Percentiles rank a stretch among this genome's conserved stretches.
phyloP scores from a whole-genome alignment of 768 basidiomycete genomes.

The Lactarius quietus region DNA sequence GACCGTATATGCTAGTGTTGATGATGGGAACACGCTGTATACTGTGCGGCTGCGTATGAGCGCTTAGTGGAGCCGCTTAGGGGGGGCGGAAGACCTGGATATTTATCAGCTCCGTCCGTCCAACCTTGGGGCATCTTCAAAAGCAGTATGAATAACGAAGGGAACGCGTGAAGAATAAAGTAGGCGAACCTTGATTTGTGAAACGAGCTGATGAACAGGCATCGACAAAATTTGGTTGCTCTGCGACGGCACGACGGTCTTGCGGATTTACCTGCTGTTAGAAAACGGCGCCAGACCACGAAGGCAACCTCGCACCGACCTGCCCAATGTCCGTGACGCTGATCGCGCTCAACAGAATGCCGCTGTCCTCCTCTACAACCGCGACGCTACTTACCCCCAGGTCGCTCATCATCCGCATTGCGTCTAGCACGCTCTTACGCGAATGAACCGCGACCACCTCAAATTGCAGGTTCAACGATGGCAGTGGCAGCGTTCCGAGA shows the following conservation, averaged over 20 bases:
- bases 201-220: slow-evolving; percentile 65
- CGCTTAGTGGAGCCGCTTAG: background rate
- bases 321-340: slow-evolving; percentile 82
- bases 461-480: slow-evolving; percentile 58
- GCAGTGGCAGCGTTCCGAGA: slow-evolving; percentile 53
- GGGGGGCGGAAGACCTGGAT: slow-evolving; percentile 50
- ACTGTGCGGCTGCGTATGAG: slow-evolving; percentile 40
- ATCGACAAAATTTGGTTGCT: slow-evolving; percentile 72
- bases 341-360: slow-evolving; percentile 65
- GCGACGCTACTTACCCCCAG: slow-evolving; percentile 82
- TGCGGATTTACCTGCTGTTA: background rate
- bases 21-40: slow-evolving; percentile 67
- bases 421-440: slow-evolving; percentile 63
- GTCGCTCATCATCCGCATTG: slow-evolving; percentile 84
- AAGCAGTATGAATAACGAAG: background rate
- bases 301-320: slow-evolving; percentile 35
- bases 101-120: slow-evolving; percentile 74
- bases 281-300: background rate
- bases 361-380: slow-evolving; percentile 62
- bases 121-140: slow-evolving; percentile 53
- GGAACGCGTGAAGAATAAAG: background rate
- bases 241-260: slow-evolving; percentile 78
- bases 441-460: slow-evolving; percentile 63
- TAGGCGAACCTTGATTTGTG: slow-evolving; percentile 60
- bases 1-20: slow-evolving; percentile 63